Conservation (phyloP, 192 early-diverging fungal genomes). For the Lunasporangiospora selenospora region DNA sequence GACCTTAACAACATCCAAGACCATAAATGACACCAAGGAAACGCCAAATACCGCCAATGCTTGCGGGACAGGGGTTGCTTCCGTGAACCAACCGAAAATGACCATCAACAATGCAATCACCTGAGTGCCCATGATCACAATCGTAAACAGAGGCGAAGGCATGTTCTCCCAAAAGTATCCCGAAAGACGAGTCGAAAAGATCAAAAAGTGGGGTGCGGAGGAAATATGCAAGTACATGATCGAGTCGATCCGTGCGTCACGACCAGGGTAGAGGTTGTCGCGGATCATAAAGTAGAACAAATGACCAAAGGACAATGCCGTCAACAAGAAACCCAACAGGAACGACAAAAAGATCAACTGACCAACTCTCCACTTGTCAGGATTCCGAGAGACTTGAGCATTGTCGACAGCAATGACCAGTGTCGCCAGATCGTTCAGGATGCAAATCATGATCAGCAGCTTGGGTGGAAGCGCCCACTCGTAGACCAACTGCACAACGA, state of each 20-base stretch:
- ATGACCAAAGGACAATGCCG: slow-evolving; percentile 79
- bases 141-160: slow-evolving; percentile 77
- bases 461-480: slow-evolving; percentile 83
- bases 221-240: slow-evolving; percentile 95
- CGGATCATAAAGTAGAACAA: slow-evolving; percentile 81
- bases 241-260: slow-evolving; percentile 65
- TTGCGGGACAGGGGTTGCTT: slow-evolving; percentile 72
- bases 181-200: slow-evolving; percentile 87
- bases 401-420: slow-evolving; percentile 94
- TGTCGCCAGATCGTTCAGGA: slow-evolving; percentile 88
- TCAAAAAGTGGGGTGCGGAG: slow-evolving; percentile 88
- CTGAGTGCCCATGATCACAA: slow-evolving; percentile 85
- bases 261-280: slow-evolving; percentile 43
- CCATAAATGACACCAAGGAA: slow-evolving; percentile 79
- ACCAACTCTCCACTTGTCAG: slow-evolving; percentile 95
- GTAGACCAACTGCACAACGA: slow-evolving; percentile 81
- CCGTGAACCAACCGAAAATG: slow-evolving; percentile 62
- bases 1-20: slow-evolving; percentile 93
- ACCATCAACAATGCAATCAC: slow-evolving; percentile 85
- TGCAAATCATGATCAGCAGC: slow-evolving; percentile 87
- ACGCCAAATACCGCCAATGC: slow-evolving; percentile 77
- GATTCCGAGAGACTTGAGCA: slow-evolving; percentile 81
- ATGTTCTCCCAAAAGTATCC: slow-evolving; percentile 86
- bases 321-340: slow-evolving; percentile 77
- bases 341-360: slow-evolving; percentile 84